These are phyloP conservation scores for Acacia concinna DNA, from an alignment of 331 rosid species.

Conservation along the genomic window DNA sequence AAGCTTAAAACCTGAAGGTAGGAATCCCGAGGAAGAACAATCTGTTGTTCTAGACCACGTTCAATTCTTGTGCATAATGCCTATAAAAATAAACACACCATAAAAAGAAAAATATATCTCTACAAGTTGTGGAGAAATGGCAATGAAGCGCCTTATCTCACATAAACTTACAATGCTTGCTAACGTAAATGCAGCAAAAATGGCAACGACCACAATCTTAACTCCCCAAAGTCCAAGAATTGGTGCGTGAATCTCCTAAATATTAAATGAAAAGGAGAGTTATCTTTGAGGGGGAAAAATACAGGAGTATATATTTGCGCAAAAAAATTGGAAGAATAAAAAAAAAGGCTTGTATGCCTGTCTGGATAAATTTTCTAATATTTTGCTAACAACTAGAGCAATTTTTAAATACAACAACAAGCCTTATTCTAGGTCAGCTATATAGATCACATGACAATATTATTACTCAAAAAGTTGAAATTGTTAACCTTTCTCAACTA, in stretches of 20 bases:
- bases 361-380: neutral
- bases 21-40: conserved; percentile 97
- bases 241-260: conserved; percentile 87
- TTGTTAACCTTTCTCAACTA: neutral
- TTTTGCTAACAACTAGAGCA: neutral
- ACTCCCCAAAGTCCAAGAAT: conserved; percentile 88
- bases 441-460: neutral
- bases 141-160: conserved; percentile 18
- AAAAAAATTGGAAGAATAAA: neutral
- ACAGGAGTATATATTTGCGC: neutral
- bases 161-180: conserved; percentile 91
- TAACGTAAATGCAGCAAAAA: conserved; percentile 72
- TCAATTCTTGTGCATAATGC: conserved; percentile 84
- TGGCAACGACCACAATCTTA: conserved; percentile 63
- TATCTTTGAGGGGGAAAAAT: conserved; percentile 29
- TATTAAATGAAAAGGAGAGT: conserved; percentile 22
- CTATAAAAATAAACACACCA: conserved; percentile 39
- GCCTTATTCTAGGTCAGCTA: neutral
- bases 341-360: neutral
- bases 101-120: conserved; percentile 15
- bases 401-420: neutral
- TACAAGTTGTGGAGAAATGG: neutral
- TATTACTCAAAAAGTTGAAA: neutral
- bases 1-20: conserved; percentile 82
- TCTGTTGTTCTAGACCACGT: conserved; percentile 90